phyloP scores from a whole-genome alignment of 805 yeast genomes.

The Starmerella cellae region DNA sequence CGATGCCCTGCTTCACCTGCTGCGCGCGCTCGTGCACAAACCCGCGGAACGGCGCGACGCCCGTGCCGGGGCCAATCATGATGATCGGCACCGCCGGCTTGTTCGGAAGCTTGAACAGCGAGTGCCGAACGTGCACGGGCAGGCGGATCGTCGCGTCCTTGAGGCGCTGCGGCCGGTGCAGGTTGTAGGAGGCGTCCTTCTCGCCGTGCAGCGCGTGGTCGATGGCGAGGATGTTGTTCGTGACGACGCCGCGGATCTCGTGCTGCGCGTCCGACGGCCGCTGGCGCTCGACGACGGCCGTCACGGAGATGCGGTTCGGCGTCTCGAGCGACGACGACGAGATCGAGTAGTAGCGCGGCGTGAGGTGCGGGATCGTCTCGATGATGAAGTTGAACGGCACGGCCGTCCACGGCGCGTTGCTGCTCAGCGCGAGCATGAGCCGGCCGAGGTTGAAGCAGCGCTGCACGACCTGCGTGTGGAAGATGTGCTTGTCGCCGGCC shows the following conservation, averaged over 20 bases:
- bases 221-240: slow-evolving; percentile 69
- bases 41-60: slow-evolving; percentile 97
- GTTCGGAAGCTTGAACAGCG: slow-evolving; percentile 85
- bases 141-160: slow-evolving; percentile 32
- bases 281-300: slow-evolving; percentile 78
- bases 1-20: slow-evolving; percentile 36
- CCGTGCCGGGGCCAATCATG: slow-evolving; percentile 96
- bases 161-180: slow-evolving; percentile 63
- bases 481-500: slow-evolving; percentile 54
- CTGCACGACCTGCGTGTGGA: slow-evolving; percentile 50
- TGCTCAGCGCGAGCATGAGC: slow-evolving; percentile 47
- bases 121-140: slow-evolving; percentile 88
- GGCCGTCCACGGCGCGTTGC: slow-evolving; percentile 51
- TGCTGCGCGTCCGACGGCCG: slow-evolving; percentile 27
- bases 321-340: slow-evolving; percentile 77
- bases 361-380: slow-evolving; percentile 68
- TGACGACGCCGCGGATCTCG: slow-evolving; percentile 71
- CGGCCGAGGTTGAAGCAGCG: slow-evolving; percentile 64
- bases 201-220: slow-evolving; percentile 44
- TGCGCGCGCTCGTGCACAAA: slow-evolving; percentile 77
- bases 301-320: slow-evolving; percentile 61
- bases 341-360: slow-evolving; percentile 92
- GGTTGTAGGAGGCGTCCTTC: slow-evolving; percentile 42
- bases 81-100: slow-evolving; percentile 73
- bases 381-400: slow-evolving; percentile 77